Base-by-base conservation (phyloP, 306 rosid genomes). In the Lathyrus aphaca region DNA sequence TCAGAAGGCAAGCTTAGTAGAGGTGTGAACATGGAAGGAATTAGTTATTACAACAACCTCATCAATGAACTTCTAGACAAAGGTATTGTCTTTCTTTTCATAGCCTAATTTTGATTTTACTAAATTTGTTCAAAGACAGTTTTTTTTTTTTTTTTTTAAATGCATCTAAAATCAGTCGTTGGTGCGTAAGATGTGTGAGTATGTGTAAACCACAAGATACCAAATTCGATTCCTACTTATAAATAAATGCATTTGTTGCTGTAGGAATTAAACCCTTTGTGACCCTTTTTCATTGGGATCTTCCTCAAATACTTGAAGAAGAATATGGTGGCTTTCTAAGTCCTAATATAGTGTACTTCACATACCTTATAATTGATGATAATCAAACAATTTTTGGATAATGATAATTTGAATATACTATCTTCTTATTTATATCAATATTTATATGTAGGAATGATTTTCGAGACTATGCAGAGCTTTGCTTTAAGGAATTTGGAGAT, bases 211-310 rank as follows among this genome's bases (percentile, higher is more conserved):
- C 12, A 8, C 12, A 3, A 0, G 43, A 10, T 39, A 39, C 4
- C 4, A 3, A 40, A 4, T 10, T 40, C 4, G 44, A 8, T 40
- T 40, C 44, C 11, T 40, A 10, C 44, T 40, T 2, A 10, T 40
- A 40, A 40, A 40, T 1, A 40, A 40, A 40, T 10, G 5, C 15
- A 39, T 40, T 6, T 14, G 4, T 4, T 1, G 9, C 18, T 75
- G 43, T 50, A 86, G 82, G 74, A 66, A 18, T 84, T 1, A 50
- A 72, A 43, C 87, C 86, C 10, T 86, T 79, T 77, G 77, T 77
- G 9, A 86, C 88, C 0, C 70, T 84, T 48, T 86, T 79, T 18
- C 89, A 87, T 21, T 82, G 92, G 92, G 92, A 87, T 40, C 78
- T 80, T 67, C 89, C 89, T 14, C 92, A 87, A 10, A 4, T 81